Evolutionary conservation across 257 asterid species (phyloP), one percentile per base, ranked within the genome.

Genomic region (Mitragyna speciosa): DNA sequence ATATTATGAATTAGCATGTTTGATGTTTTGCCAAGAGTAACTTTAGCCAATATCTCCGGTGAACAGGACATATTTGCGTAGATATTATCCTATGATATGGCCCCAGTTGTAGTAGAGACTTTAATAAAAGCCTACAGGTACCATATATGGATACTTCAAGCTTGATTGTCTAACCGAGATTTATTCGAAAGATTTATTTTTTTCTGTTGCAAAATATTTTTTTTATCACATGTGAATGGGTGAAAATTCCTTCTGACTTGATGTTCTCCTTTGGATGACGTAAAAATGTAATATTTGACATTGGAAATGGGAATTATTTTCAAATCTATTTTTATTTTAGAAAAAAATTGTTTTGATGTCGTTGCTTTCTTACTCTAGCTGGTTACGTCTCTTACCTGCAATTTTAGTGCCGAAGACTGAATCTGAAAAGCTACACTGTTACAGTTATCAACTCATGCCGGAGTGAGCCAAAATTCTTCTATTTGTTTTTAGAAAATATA

Each of bases 81-180:
- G n/a, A n/a, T n/a, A 75, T 45, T 24, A 20, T 58, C 41, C 36
- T 59, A 54, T 49, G 65, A 54, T 33, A 83, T 83, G 86, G 86
- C 86, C 12, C 82, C 86, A 45, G 58, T 82, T 9, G 80, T 80
- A 45, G 79, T 82, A 64, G 84, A 72, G 73, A 36, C 54, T 48
- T 79, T 79, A 43, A 56, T 83, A n/a, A 36, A 84, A 84, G 82
- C 77, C 87, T 70, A 80, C 82, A 76, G 84, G 87, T 84, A 36
- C 41, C 41, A 36, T 36, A 36, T 4, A 45, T 5, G 11, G 8
- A 71, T 30, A 19, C 8, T 9, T 20, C 26, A 33, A 22, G n/a
- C 28, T 71, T 43, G 30, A 26, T 31, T 20, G 26, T 72, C 2
- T 7, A 22, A 30, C 75, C 45, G 52, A 33, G 4, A 1, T 49